These are phyloP conservation scores for Chaetothyriales sp. DNA, from an alignment of 2,329 filamentous ascomycete genomes.

Conservation along the genomic window DNA sequence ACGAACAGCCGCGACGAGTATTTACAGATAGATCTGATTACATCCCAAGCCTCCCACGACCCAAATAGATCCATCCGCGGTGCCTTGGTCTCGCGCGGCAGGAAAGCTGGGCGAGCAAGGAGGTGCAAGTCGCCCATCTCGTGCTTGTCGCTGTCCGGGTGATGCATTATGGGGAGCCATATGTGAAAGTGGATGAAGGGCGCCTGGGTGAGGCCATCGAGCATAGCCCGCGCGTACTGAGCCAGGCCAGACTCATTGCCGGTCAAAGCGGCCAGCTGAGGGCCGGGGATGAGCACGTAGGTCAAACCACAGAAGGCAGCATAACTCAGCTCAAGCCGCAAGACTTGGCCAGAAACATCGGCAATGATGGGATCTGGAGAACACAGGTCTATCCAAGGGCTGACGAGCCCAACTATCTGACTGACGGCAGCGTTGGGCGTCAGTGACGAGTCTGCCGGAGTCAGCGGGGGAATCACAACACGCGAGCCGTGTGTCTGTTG, in stretches of 20 bases:
- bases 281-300: conserved; percentile 70
- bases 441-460: conserved; percentile 44
- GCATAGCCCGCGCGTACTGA: conserved; percentile 72
- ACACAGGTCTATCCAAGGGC: conserved; percentile 82
- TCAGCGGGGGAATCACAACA: conserved; percentile 28
- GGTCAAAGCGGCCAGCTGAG: conserved; percentile 48
- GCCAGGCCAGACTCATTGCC: conserved; percentile 38
- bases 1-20: conserved; percentile 71
- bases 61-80: conserved; percentile 55
- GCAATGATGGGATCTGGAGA: conserved; percentile 71
- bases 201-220: conserved; percentile 62
- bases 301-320: conserved; percentile 87
- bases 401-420: conserved; percentile 66
- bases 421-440: conserved; percentile 69
- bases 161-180: conserved; percentile 70
- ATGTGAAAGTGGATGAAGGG: conserved; percentile 68
- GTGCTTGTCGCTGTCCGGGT: conserved; percentile 42
- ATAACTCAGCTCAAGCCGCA: conserved; percentile 85
- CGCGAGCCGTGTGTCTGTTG: conserved; percentile 29
- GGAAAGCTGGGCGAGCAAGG: conserved; percentile 30
- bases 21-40: conserved; percentile 69
- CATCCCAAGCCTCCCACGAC: conserved; percentile 89
- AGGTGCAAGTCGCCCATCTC: conserved; percentile 32
- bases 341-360: conserved; percentile 73
- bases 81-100: conserved; percentile 22